Evolutionary conservation across 768 basidiomycete genomes (phyloP).

Genomic region (Multifurca ochricompacta): DNA sequence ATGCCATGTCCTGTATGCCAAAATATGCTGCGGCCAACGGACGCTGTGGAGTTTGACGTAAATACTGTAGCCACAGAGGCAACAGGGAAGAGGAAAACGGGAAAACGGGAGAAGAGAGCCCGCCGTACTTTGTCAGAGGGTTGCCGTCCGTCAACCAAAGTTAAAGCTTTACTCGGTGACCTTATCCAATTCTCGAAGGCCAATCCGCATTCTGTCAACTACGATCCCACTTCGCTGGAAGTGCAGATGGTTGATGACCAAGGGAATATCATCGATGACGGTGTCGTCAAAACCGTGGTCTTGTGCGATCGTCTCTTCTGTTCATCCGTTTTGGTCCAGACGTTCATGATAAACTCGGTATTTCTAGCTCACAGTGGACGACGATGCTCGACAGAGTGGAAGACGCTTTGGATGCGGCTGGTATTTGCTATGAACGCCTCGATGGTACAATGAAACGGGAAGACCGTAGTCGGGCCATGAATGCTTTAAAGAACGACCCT

Average conservation of each 20-base stretch:
- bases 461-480: constrained; percentile 87
- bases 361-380: constrained; percentile 83
- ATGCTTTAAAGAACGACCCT: constrained; percentile 84
- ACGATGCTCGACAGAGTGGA: constrained; percentile 90
- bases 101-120: constrained; percentile 58
- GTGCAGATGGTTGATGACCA: constrained; percentile 70
- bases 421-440: constrained; percentile 83
- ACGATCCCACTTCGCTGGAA: constrained; percentile 65
- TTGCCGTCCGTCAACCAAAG: constrained; percentile 79
- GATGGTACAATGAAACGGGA: constrained; percentile 99
- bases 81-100: constrained; percentile 49
- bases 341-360: background rate
- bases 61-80: constrained; percentile 40
- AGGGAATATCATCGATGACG: constrained; percentile 64
- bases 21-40: constrained; percentile 51
- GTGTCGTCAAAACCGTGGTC: constrained; percentile 82
- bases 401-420: constrained; percentile 74
- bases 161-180: constrained; percentile 74
- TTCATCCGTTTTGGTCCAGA: constrained; percentile 7
- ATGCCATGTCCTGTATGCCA: constrained; percentile 77
- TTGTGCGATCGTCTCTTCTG: constrained; percentile 54
- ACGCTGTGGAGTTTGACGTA: constrained; percentile 77
- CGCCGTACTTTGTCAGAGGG: constrained; percentile 46
- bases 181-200: constrained; percentile 70
- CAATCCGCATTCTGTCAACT: constrained; percentile 86